These are phyloP conservation scores for Trichoderma koningiopsis DNA, from an alignment of 2,329 filamentous ascomycete genomes.

Conservation along the genomic window DNA sequence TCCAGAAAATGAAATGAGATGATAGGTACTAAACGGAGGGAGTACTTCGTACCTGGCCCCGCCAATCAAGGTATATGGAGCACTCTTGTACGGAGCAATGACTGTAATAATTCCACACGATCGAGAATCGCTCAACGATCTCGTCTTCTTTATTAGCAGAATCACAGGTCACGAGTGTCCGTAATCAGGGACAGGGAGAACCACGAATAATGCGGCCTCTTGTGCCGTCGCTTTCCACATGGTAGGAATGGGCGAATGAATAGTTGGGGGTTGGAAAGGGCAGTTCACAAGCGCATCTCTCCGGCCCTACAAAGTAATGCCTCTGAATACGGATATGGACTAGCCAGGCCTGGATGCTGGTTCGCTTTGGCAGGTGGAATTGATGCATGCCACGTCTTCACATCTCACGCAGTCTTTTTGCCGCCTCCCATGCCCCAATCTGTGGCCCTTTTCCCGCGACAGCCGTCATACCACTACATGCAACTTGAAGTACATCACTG, in stretches of 20 bases:
- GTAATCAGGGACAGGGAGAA: background rate
- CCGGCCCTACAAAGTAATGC: background rate
- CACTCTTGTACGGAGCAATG: background rate
- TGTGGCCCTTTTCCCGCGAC: background rate
- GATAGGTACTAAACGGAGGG: background rate
- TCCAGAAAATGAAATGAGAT: background rate
- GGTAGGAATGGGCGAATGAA: background rate
- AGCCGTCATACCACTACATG: background rate
- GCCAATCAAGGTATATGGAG: background rate
- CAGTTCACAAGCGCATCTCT: background rate
- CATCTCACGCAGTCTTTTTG: background rate
- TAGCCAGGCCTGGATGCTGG: background rate
- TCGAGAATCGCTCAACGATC: background rate
- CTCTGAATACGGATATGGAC: background rate
- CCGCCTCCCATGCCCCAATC: background rate
- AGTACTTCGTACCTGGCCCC: background rate
- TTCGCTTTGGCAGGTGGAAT: constrained; percentile 17
- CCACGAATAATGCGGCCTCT: background rate
- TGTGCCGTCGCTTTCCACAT: background rate
- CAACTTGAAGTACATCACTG: background rate
- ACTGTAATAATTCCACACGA: background rate
- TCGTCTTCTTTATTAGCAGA: background rate
- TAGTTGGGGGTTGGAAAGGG: background rate
- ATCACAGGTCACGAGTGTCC: background rate
- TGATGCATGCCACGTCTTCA: background rate